phyloP scores from a whole-genome alignment of 176 grass and related monocot species.

The Aechmea fasciata region DNA sequence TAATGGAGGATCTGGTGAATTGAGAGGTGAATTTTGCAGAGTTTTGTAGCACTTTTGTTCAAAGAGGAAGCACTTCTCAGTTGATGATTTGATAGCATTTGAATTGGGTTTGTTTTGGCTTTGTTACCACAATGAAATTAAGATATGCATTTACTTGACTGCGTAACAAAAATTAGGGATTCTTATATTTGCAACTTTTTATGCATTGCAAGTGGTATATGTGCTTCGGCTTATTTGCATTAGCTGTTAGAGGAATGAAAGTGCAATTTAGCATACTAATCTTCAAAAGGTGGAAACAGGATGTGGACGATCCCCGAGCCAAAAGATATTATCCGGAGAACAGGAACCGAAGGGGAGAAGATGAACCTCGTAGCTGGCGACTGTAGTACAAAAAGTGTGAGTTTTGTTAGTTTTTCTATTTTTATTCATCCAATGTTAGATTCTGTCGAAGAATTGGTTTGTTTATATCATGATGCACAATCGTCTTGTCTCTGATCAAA shows the following conservation, averaged over 20 bases:
- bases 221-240: too few species aligned
- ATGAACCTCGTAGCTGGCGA: conserved; percentile 21
- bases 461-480: neutral
- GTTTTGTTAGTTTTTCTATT: neutral
- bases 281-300: conserved; percentile 19
- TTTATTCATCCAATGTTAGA: neutral
- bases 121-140: neutral
- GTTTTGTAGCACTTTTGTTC: too few species aligned
- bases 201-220: too few species aligned
- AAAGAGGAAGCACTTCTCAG: too few species aligned
- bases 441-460: neutral
- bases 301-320: conserved; percentile 72
- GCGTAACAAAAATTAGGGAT: too few species aligned
- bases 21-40: too few species aligned
- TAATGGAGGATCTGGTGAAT: too few species aligned
- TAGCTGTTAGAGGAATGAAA: too few species aligned
- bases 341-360: conserved; percentile 18
- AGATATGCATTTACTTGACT: too few species aligned
- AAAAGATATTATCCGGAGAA: conserved; percentile 35
- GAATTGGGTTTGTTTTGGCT: neutral
- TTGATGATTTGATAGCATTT: too few species aligned
- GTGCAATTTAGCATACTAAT: neutral
- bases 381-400: conserved; percentile 54
- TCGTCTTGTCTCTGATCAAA: neutral
- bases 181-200: too few species aligned